A percentile compares a stretch with the other conserved stretches of the same genome.
Conservation (phyloP, 2,329 filamentous ascomycete species). For the Colletotrichum horii region DNA sequence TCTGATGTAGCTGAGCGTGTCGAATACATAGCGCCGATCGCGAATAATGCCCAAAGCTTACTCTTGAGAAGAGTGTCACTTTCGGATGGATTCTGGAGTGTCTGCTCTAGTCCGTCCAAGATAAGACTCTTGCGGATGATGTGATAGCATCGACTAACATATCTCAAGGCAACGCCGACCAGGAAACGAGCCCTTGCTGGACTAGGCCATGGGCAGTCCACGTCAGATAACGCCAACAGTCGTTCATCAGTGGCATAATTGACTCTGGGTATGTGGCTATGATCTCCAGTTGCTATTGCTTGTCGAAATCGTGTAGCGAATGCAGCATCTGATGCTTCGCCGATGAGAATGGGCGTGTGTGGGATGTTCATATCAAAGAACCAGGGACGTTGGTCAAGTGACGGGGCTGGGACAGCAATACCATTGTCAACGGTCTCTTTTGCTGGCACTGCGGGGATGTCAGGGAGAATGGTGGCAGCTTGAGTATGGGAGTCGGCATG, state of each 20-base stretch:
- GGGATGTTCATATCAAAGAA: constrained; percentile 37
- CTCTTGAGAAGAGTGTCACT: constrained; percentile 38
- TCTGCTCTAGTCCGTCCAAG: constrained; percentile 39
- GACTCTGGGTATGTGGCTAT: constrained; percentile 36
- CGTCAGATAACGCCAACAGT: constrained; percentile 30
- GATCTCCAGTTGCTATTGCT: constrained; percentile 32
- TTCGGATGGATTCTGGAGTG: constrained; percentile 37
- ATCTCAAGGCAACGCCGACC: constrained; percentile 44
- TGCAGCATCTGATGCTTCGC: constrained; percentile 40
- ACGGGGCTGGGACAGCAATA: constrained; percentile 16
- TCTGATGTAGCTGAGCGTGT: constrained; percentile 37
- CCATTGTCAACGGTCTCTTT: constrained; percentile 5
- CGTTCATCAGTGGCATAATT: constrained; percentile 37
- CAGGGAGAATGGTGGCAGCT: background rate
- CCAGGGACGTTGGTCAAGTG: constrained; percentile 33
- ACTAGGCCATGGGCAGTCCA: constrained; percentile 42
- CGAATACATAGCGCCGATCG: constrained; percentile 51
- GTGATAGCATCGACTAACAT: constrained; percentile 45
- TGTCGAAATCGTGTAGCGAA: constrained; percentile 42
- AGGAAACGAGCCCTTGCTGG: constrained; percentile 40
- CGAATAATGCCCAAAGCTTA: constrained; percentile 50
- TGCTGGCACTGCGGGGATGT: background rate
- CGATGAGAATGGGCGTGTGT: constrained; percentile 38
- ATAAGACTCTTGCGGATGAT: constrained; percentile 44
- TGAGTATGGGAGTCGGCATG: background rate